Evolutionary conservation across 495 filamentous ascomycete species (phyloP).

Genomic region (Annulohypoxylon moriforme): DNA sequence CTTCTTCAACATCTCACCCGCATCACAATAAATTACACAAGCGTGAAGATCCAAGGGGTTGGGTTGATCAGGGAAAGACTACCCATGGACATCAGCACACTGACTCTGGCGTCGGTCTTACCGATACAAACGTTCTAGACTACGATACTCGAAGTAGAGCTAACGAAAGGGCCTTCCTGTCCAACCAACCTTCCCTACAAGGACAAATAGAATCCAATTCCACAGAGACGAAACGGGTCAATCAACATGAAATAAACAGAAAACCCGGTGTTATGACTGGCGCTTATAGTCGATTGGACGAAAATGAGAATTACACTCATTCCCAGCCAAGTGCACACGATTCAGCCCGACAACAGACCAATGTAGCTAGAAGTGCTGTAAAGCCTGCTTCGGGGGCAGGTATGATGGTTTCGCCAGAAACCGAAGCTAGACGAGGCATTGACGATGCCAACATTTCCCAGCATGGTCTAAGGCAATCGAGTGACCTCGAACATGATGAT

Average conservation of each 20-base stretch:
- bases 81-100: conserved; percentile 39
- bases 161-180: neutral
- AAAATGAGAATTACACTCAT: neutral
- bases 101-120: conserved; percentile 50
- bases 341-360: neutral
- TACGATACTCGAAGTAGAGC: neutral
- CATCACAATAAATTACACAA: conserved; percentile 52
- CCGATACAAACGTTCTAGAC: conserved; percentile 13
- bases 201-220: neutral
- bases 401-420: neutral
- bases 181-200: neutral
- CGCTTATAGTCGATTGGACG: conserved; percentile 29
- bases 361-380: neutral
- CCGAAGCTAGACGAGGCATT: neutral
- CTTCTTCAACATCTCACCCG: conserved; percentile 13
- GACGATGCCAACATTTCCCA: conserved; percentile 23
- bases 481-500: conserved; percentile 22
- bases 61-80: conserved; percentile 28
- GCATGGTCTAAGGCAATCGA: conserved; percentile 26
- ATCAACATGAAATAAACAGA: neutral
- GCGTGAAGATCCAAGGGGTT: conserved; percentile 44
- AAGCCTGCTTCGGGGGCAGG: neutral
- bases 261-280: conserved; percentile 45
- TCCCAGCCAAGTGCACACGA: conserved; percentile 2
- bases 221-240: neutral